Percentiles rank a stretch among this genome's conserved stretches.
Conservation (phyloP, 331 rosid species). For the Dryas integrifolia region DNA sequence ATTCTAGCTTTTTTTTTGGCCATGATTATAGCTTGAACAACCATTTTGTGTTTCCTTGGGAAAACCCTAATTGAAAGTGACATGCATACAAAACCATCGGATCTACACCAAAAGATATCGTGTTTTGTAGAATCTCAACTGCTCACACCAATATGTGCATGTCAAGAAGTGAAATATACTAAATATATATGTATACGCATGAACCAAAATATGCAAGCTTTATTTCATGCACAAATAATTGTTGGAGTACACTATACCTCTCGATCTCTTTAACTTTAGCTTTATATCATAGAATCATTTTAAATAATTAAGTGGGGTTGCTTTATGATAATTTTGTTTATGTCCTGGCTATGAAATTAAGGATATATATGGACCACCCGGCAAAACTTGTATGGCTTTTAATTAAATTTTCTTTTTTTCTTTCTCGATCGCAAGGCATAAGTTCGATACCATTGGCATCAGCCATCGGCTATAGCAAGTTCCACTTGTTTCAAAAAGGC, state of each 20-base stretch:
- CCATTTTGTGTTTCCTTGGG: slow-evolving; percentile 26
- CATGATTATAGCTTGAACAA: slow-evolving; percentile 20
- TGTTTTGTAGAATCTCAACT: background rate
- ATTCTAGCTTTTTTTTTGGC: slow-evolving; percentile 12
- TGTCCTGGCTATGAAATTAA: background rate
- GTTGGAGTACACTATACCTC: background rate
- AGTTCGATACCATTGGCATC: background rate
- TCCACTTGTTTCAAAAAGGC: too few species aligned
- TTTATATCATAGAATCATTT: background rate
- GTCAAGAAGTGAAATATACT: slow-evolving; percentile 4
- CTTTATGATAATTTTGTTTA: background rate
- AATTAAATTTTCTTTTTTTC: background rate
- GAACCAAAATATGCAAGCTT: background rate
- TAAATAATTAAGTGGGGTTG: slow-evolving; percentile 1
- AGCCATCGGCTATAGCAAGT: background rate
- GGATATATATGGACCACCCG: background rate
- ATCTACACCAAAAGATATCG: slow-evolving; percentile 7
- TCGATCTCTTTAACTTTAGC: background rate
- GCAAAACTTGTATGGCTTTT: background rate
- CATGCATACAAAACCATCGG: slow-evolving; percentile 1
- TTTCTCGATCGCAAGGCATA: background rate
- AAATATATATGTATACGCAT: slow-evolving; percentile 1
- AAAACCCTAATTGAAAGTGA: slow-evolving; percentile 31
- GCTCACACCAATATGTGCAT: background rate
- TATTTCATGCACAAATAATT: slow-evolving; percentile 16